A percentile compares a stretch with the other conserved stretches of the same genome.
These are phyloP conservation scores for Fraxinus angustifolia DNA, from an alignment of 305 asterid species.

Conservation along the genomic window DNA sequence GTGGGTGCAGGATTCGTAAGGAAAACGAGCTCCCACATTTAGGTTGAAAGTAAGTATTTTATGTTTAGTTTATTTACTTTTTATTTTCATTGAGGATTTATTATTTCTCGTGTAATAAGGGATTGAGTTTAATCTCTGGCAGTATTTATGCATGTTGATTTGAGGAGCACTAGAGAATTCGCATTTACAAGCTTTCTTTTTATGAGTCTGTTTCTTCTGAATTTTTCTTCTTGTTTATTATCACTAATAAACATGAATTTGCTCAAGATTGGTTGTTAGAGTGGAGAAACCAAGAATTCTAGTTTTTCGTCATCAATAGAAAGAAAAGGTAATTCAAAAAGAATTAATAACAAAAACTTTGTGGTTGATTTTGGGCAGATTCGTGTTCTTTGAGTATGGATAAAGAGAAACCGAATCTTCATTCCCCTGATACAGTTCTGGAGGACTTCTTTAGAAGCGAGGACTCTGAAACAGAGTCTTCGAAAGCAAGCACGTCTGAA, in stretches of 20 bases:
- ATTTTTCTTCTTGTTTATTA: background rate
- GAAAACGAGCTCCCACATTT: background rate
- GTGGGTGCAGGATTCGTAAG: background rate
- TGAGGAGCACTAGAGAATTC: background rate
- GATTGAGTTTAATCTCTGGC: background rate
- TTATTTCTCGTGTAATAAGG: background rate
- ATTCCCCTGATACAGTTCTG: slow-evolving; percentile 60
- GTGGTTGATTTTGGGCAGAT: background rate
- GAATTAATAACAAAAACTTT: background rate
- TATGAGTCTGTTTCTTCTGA: background rate
- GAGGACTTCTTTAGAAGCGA: slow-evolving; percentile 50
- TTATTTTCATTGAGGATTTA: background rate
- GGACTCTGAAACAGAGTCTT: slow-evolving; percentile 48
- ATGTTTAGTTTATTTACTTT: no score
- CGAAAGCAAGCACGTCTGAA: slow-evolving; percentile 52
- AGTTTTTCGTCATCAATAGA: background rate
- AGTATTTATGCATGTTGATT: background rate
- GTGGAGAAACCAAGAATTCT: background rate
- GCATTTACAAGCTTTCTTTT: background rate
- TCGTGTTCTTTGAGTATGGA: slow-evolving; percentile 32
- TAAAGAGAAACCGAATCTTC: slow-evolving; percentile 29
- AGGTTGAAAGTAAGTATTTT: no score
- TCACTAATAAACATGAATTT: background rate
- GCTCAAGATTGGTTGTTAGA: background rate
- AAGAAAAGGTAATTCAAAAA: background rate